Evolutionary conservation across 164 flowering plant genomes (phyloP).

Genomic region (Litsea cubeba): DNA sequence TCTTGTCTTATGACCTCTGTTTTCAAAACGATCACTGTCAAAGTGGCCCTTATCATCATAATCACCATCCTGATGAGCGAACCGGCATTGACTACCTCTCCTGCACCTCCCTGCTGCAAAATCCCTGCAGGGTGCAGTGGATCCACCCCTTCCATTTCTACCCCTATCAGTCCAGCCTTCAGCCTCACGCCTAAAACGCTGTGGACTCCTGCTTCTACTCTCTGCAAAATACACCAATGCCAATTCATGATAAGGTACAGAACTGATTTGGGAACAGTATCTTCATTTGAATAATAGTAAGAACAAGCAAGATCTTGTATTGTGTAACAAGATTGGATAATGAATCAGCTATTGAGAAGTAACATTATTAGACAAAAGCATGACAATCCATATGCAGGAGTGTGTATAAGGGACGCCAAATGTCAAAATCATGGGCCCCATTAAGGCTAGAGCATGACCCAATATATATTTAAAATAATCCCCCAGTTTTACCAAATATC

Average conservation of each 20-base stretch:
- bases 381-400: neutral
- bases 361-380: neutral
- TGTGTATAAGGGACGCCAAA: neutral
- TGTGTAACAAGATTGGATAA: neutral
- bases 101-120: slow-evolving; percentile 63
- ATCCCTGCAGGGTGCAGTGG: slow-evolving; percentile 44
- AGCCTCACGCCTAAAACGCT: slow-evolving; percentile 36
- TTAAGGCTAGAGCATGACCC: no score
- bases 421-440: neutral
- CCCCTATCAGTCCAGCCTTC: slow-evolving; percentile 36
- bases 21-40: slow-evolving; percentile 17
- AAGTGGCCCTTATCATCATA: slow-evolving; percentile 24
- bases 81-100: slow-evolving; percentile 47
- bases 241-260: neutral
- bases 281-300: neutral
- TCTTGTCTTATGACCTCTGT: slow-evolving; percentile 39
- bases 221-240: neutral
- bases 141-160: slow-evolving; percentile 35
- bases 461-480: no score
- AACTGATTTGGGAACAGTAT: neutral
- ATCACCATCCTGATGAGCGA: slow-evolving; percentile 43
- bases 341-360: neutral
- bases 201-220: slow-evolving; percentile 43
- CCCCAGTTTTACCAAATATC: no score
- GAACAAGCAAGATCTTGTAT: neutral